Conservation (phyloP, 2,329 filamentous ascomycete genomes). For the Colletotrichum gigasporum region DNA sequence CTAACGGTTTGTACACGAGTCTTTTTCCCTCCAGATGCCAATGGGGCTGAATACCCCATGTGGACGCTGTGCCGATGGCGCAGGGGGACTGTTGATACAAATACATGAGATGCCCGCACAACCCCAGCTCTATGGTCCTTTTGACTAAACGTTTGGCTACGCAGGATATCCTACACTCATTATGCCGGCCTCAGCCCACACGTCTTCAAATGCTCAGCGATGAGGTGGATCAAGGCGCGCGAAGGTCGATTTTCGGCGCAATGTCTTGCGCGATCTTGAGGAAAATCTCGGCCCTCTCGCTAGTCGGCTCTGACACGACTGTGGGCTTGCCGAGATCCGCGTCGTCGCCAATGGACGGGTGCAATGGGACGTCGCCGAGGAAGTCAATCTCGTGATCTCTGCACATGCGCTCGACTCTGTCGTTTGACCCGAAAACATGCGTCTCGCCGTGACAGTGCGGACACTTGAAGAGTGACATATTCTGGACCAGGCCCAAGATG, state of each 20-base stretch:
- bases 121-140: conserved; percentile 13
- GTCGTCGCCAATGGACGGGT: conserved; percentile 86
- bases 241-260: conserved; percentile 50
- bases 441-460: conserved; percentile 80
- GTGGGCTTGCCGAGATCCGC: conserved; percentile 89
- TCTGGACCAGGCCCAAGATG: conserved; percentile 88
- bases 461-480: conserved; percentile 88
- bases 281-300: conserved; percentile 78
- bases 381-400: conserved; percentile 78
- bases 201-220: background rate
- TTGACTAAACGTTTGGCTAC: conserved; percentile 31
- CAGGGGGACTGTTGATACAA: conserved; percentile 19
- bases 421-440: conserved; percentile 76
- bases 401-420: conserved; percentile 75
- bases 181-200: background rate
- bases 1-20: conserved; percentile 27
- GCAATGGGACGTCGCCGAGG: conserved; percentile 87
- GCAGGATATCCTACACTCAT: conserved; percentile 28
- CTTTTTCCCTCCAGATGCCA: conserved; percentile 13
- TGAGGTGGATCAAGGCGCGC: conserved; percentile 3
- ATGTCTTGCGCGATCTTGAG: conserved; percentile 71
- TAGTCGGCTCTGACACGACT: conserved; percentile 85
- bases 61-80: conserved; percentile 12
- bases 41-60: conserved; percentile 3
- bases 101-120: conserved; percentile 31